phyloP scores from a whole-genome alignment of 257 asterid species.

The Handroanthus guayacan region DNA sequence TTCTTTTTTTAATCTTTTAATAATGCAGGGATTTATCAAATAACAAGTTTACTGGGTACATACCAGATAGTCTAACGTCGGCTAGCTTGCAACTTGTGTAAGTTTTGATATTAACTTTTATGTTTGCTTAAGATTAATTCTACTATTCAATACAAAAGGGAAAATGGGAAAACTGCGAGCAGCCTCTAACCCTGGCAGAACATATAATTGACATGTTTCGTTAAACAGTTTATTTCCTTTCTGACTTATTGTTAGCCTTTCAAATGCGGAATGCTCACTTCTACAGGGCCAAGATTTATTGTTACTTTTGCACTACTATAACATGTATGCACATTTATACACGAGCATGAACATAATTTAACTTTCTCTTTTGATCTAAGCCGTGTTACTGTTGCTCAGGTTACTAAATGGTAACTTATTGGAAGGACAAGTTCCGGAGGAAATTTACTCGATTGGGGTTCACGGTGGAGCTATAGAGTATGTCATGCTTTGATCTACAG shows the following conservation, averaged over 20 bases:
- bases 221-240: background rate
- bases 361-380: background rate
- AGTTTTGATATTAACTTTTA: slow-evolving; percentile 40
- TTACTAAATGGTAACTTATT: slow-evolving; percentile 73
- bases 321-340: background rate
- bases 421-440: slow-evolving; percentile 89
- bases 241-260: background rate
- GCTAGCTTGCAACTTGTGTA: slow-evolving; percentile 86
- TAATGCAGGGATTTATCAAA: slow-evolving; percentile 86
- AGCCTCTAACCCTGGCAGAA: too few species aligned
- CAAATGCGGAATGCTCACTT: background rate
- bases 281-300: background rate
- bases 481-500: slow-evolving; percentile 32
- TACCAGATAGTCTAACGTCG: slow-evolving; percentile 82
- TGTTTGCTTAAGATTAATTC: slow-evolving; percentile 16
- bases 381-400: background rate
- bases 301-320: background rate
- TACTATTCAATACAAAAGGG: background rate
- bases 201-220: background rate
- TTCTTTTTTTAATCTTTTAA: slow-evolving; percentile 22
- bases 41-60: slow-evolving; percentile 75
- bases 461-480: slow-evolving; percentile 99
- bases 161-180: background rate
- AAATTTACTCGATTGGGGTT: slow-evolving; percentile 85
- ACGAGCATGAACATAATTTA: background rate